Base-by-base conservation (phyloP, 768 basidiomycete species). In the Suillus brevipes region DNA sequence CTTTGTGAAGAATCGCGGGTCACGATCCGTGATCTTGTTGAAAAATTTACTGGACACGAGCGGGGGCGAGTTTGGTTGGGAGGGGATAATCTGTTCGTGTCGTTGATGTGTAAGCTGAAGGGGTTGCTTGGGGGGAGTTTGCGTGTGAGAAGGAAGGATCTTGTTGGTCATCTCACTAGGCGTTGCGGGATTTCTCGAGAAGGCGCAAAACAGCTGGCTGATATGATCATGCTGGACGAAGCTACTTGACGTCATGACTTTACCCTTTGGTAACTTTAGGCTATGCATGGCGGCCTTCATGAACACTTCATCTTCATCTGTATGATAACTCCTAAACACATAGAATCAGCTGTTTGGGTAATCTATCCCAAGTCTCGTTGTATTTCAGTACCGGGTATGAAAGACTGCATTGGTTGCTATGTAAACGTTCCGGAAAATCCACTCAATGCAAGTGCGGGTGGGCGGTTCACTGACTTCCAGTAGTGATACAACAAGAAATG, bases 161-260 rank as follows among this genome's bases (percentile, higher is more conserved):
- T 73, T 3, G 6, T 71, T 50, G 60, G 63, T 45, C 61, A 70
- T 38, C 65, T 75, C 61, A 69, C 60, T 28, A n/a, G 63, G 18
- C 76, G 74, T 20, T 77, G 75, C 55, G 67, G 65, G 43, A 64
- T 77, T 68, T 70, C 74, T 31, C 58, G 61, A 14, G 74, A 73
- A 6, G 72, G 71, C 1, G 74, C 74, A 20, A 67, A 53, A 50
- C 67, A 38, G 60, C 65, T 75, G 13, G 76, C 61, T 23, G 61
- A 62, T 4, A 66, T 75, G 62, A 72, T 75, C 65, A 66, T 61
- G 38, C 65, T 64, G 10, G 63, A 61, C 23, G 3, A 40, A 58
- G 25, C 23, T 18, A 40, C 37, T 18, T 58, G 18, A n/a, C n/a
- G n/a, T n/a, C n/a, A n/a, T n/a, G n/a, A 38, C 25, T 28, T 18